Base-by-base conservation (phyloP, 148 eudicot genomes). In the Fagopyrum homotropicum region DNA sequence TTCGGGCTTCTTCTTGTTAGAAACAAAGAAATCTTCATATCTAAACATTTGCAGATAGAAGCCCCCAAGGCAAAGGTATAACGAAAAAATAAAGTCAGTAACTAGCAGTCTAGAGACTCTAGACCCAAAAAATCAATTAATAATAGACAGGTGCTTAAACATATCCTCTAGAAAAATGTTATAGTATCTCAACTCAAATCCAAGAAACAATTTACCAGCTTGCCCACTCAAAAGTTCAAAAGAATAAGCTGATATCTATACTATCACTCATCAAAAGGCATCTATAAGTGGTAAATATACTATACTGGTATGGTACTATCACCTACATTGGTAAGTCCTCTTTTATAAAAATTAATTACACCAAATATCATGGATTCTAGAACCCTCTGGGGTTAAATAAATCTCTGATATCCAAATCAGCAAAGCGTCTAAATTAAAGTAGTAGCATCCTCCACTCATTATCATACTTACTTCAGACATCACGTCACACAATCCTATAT, bases 1-100 rank as follows among this genome's bases (percentile, higher is more conserved):
- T 35, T 35, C 40, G 40, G 40, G 40, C 40, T 35, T 35, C 1
- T 35, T 35, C 40, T 35, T 35, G 40, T 35, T 35, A 35, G 40
- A 35, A 54, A 77, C 90, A 84, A 83, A 95, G 78, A 95, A 95
- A 73, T 90, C 97, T 72, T 89, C 87, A 74, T 88, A 92, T 82
- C 98, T 91, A 79, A 73, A 75, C 19, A 45, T 10, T 9, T 35
- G 40, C 40, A 35, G 40, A 16, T n/a, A 59, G 66, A 59, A 59
- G 12, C 44, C 51, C 40, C 29, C 73, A 45, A 7, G 10, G 29
- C 52, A 29, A 69, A 69, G 22, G n/a, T 29, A 12, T 26, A 43
- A 69, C 0, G 26, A 17, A 71, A 71, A n/a, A 51, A 9, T 16
- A 0, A 44, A 44, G 52, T 71, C 46, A 64, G 17, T 2, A 59